Percentiles rank a stretch among this genome's conserved stretches.
Conservation (phyloP, 441 rosid genomes). For the Sinapis alba region DNA sequence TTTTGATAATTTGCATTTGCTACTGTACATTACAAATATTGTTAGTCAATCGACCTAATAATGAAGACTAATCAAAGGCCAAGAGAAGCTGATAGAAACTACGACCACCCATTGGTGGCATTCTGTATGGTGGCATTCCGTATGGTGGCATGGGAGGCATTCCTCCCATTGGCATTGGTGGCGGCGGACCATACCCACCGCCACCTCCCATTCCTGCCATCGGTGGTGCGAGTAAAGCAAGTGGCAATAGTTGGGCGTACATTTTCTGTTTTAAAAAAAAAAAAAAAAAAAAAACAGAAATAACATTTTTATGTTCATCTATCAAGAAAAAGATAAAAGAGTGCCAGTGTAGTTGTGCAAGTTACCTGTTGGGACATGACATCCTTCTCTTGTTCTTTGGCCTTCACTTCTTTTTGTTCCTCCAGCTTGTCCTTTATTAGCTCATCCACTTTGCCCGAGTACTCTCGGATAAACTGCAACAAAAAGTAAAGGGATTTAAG, state of each 20-base stretch:
- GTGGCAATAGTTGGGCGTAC: slow-evolving; percentile 98
- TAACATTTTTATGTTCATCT: neutral
- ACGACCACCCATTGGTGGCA: slow-evolving; percentile 90
- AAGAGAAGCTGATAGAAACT: neutral
- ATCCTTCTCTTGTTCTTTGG: slow-evolving; percentile 90
- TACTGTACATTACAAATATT: neutral
- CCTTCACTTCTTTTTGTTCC: slow-evolving; percentile 73
- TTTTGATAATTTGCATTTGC: neutral
- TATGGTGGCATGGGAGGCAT: slow-evolving; percentile 87
- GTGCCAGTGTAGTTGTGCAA: neutral
- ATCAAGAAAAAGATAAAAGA: slow-evolving; percentile 8
- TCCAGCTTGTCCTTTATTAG: slow-evolving; percentile 86
- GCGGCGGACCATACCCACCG: slow-evolving; percentile 67
- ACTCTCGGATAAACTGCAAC: slow-evolving; percentile 89
- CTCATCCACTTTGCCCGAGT: slow-evolving; percentile 94
- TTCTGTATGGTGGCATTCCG: slow-evolving; percentile 91
- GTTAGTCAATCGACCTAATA: no score
- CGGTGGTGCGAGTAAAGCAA: slow-evolving; percentile 95
- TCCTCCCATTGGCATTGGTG: slow-evolving; percentile 42
- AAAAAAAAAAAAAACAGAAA: slow-evolving; percentile 14
- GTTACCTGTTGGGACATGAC: slow-evolving; percentile 92
- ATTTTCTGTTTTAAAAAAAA: slow-evolving; percentile 63
- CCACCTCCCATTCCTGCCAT: slow-evolving; percentile 96
- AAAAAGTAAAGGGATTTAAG: neutral
- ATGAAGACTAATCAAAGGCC: neutral